Conservation (phyloP, 1,284 basidiomycete species). For the Ganoderma resinaceum region DNA sequence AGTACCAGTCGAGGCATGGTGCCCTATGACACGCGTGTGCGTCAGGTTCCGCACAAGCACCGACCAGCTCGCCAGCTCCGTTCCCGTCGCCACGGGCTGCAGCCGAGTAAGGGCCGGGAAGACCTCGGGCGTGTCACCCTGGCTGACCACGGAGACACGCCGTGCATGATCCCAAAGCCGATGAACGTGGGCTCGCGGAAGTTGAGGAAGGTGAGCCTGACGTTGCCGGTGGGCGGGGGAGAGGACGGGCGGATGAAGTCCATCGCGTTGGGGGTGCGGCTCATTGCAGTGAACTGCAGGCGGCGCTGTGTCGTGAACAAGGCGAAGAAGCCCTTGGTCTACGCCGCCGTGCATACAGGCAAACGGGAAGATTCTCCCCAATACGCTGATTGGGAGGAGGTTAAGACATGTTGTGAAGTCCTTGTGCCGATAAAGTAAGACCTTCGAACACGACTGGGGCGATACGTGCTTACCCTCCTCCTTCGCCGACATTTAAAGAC, state of each 20-base stretch:
- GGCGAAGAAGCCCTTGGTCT: neutral
- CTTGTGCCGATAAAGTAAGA: neutral
- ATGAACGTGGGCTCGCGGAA: constrained; percentile 1
- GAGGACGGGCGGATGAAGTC: neutral
- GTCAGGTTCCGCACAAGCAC: neutral
- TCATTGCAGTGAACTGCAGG: neutral
- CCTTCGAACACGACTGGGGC: neutral
- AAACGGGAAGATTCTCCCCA: constrained; percentile 4
- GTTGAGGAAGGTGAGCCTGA: neutral
- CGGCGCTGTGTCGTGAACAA: neutral
- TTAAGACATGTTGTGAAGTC: neutral
- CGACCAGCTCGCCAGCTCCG: neutral
- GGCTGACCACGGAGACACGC: too few relatives aligned
- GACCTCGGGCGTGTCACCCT: neutral
- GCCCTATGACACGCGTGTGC: constrained; percentile 2
- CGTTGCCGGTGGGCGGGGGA: neutral
- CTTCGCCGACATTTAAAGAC: neutral
- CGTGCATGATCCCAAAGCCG: neutral
- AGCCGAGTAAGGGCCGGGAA: neutral
- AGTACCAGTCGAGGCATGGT: constrained; percentile 1
- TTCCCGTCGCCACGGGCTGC: constrained; percentile 1
- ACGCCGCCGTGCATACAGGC: constrained; percentile 16
- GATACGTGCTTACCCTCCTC: neutral
- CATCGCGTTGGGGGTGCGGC: neutral
- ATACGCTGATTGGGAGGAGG: constrained; percentile 8